Percentiles rank a stretch among this genome's conserved stretches.
phyloP scores from a whole-genome alignment of 208 protist genomes.

The Trypanosoma grayi region DNA sequence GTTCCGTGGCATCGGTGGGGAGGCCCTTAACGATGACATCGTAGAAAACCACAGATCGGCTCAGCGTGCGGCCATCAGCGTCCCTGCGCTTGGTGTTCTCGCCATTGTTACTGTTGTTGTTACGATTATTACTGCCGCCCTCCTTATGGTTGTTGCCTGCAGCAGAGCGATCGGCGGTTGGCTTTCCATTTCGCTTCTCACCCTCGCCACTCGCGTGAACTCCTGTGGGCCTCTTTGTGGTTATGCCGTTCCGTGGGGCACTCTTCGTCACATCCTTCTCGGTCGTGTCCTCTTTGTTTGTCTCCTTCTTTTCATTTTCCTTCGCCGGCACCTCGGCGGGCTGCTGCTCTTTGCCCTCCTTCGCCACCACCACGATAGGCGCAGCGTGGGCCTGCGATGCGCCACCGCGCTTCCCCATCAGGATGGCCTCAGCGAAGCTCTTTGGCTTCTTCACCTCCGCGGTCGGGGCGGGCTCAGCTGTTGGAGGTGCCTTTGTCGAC shows the following conservation, averaged over 20 bases:
- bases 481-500: slow-evolving; percentile 6
- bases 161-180: neutral
- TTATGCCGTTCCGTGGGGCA: neutral
- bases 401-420: slow-evolving; percentile 25
- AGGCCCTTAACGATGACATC: slow-evolving; percentile 81
- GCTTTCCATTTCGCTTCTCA: slow-evolving; percentile 15
- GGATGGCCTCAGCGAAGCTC: slow-evolving; percentile 51
- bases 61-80: slow-evolving; percentile 22
- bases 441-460: slow-evolving; percentile 31
- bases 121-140: neutral
- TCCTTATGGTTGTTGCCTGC: slow-evolving; percentile 1
- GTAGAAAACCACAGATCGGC: slow-evolving; percentile 55
- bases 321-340: neutral
- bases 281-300: neutral
- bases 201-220: neutral
- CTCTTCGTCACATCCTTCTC: slow-evolving; percentile 13
- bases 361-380: slow-evolving; percentile 15
- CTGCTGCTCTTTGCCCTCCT: slow-evolving; percentile 8
- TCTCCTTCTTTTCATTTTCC: slow-evolving; percentile 14
- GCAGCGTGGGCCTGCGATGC: neutral
- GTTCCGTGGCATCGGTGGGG: slow-evolving; percentile 41
- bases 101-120: neutral
- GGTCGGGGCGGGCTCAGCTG: neutral
- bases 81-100: slow-evolving; percentile 15
- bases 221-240: neutral